A percentile compares a stretch with the other conserved stretches of the same genome.
Evolutionary conservation across 1,139 yeast species (phyloP).

Genomic region (Taphrina sp.): DNA sequence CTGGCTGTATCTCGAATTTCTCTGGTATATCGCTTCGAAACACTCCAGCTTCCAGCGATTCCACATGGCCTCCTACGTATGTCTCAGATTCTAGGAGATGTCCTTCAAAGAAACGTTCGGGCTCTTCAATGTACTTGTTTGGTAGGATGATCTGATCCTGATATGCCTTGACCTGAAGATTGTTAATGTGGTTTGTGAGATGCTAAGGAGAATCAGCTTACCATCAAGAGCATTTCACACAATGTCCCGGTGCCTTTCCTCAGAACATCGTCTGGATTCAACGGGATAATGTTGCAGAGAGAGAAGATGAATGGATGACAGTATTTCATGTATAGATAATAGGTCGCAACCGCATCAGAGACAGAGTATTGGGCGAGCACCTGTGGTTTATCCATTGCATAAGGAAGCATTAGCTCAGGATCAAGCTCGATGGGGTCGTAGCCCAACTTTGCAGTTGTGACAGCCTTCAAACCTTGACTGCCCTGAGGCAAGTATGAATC

Average conservation of each 20-base stretch:
- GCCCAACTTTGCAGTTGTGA: slow-evolving; percentile 91
- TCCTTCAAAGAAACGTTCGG: slow-evolving; percentile 90
- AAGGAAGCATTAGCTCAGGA: slow-evolving; percentile 95
- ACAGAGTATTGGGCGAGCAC: slow-evolving; percentile 92
- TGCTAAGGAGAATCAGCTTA: not conserved
- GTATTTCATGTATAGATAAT: slow-evolving; percentile 90
- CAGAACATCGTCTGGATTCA: slow-evolving; percentile 93
- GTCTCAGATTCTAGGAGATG: slow-evolving; percentile 93
- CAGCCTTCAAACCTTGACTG: slow-evolving; percentile 96
- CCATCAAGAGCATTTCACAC: slow-evolving; percentile 97
- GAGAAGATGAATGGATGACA: slow-evolving; percentile 98
- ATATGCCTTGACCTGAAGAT: slow-evolving; percentile 67
- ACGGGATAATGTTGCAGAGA: slow-evolving; percentile 88
- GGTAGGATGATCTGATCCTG: slow-evolving; percentile 75
- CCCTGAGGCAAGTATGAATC: slow-evolving; percentile 98
- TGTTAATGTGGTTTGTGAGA: slow-evolving; percentile 2
- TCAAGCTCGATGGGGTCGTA: slow-evolving; percentile 95
- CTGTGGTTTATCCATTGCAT: slow-evolving; percentile 93
- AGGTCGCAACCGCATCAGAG: slow-evolving; percentile 98
- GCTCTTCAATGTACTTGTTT: slow-evolving; percentile 87
- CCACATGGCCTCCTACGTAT: slow-evolving; percentile 98
- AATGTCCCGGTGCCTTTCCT: slow-evolving; percentile 98
- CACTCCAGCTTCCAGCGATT: slow-evolving; percentile 95
- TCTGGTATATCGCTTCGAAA: slow-evolving; percentile 82
- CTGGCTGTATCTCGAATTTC: slow-evolving; percentile 73